Evolutionary conservation across 306 rosid species (phyloP).

Genomic region (Inga oerstediana): DNA sequence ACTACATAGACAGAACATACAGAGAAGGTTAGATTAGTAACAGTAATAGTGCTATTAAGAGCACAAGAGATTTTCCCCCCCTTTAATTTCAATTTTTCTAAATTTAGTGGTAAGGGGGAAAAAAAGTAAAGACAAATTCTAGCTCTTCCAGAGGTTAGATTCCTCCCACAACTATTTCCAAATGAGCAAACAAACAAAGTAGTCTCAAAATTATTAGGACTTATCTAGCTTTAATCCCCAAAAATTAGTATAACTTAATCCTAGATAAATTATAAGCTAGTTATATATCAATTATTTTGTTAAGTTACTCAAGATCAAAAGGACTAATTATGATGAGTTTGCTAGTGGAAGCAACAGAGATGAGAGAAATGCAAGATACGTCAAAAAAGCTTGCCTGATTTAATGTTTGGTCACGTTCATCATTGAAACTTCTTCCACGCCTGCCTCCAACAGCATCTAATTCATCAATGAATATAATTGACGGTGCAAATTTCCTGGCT

Average conservation of each 20-base stretch:
- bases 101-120: background rate
- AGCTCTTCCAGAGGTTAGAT: background rate
- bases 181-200: background rate
- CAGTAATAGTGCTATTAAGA: background rate
- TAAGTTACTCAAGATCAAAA: background rate
- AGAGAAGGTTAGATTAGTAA: slow-evolving; percentile 20
- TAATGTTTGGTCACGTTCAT: slow-evolving; percentile 92
- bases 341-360: background rate
- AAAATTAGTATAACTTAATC: background rate
- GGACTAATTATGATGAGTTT: background rate
- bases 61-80: background rate
- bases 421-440: slow-evolving; percentile 96
- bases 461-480: slow-evolving; percentile 92
- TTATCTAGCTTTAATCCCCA: background rate
- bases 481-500: slow-evolving; percentile 85
- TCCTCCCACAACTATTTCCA: background rate
- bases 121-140: background rate
- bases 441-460: slow-evolving; percentile 97
- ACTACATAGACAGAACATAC: slow-evolving; percentile 45
- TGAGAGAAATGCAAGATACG: slow-evolving; percentile 18
- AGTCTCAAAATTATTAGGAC: background rate
- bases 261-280: background rate
- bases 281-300: background rate
- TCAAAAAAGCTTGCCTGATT: slow-evolving; percentile 68
- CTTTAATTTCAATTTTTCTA: background rate